Evolutionary conservation across 2,329 filamentous ascomycete species (phyloP).

Genomic region (Botrytis tulipae): DNA sequence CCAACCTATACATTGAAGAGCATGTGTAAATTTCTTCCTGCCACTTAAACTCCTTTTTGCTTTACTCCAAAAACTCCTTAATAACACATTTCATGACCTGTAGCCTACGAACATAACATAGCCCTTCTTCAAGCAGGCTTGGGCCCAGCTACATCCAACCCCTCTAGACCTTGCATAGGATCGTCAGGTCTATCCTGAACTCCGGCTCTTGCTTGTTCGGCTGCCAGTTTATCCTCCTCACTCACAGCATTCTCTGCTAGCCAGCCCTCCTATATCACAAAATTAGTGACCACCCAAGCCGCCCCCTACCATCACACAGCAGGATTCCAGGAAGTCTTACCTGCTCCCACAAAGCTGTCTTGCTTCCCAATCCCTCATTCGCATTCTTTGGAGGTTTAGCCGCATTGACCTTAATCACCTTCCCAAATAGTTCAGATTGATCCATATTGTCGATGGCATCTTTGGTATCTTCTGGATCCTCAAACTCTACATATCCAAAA

Average conservation of each 20-base stretch:
- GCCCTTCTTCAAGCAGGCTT: constrained; percentile 60
- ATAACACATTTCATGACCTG: constrained; percentile 22
- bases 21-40: background rate
- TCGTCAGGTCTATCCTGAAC: constrained; percentile 63
- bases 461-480: constrained; percentile 78
- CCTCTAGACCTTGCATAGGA: constrained; percentile 94
- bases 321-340: constrained; percentile 50
- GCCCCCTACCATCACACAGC: background rate
- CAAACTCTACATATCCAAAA: constrained; percentile 96
- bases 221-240: constrained; percentile 70
- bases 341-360: constrained; percentile 96
- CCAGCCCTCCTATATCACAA: constrained; percentile 76
- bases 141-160: constrained; percentile 89
- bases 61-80: constrained; percentile 29
- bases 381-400: constrained; percentile 90
- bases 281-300: constrained; percentile 22
- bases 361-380: constrained; percentile 85
- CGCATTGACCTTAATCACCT: constrained; percentile 85
- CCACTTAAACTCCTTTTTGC: constrained; percentile 18
- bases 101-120: background rate
- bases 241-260: constrained; percentile 82
- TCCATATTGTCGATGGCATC: constrained; percentile 99
- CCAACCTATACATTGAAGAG: background rate
- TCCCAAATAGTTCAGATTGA: constrained; percentile 89
- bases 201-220: constrained; percentile 52